Evolutionary conservation across 2,329 filamentous ascomycete species (phyloP), one percentile per base, ranked within the genome.

Genomic region (Beauveria rudraprayagi): DNA sequence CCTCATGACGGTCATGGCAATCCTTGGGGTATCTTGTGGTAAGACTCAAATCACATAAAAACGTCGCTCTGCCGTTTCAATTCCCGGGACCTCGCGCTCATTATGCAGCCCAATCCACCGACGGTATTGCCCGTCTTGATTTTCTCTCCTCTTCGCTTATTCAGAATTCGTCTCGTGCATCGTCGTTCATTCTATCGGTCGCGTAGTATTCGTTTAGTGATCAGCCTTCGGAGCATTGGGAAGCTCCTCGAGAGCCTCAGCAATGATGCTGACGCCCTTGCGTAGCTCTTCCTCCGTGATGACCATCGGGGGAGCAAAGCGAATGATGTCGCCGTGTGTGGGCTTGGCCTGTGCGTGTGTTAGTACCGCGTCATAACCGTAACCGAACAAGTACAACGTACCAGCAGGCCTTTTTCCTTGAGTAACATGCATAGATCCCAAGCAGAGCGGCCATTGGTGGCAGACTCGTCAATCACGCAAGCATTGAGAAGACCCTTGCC

Each of bases 281-380:
- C 86, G 82, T 66, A 99, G 88, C 77, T 99, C 86, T 63, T 88
- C 83, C 70, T 97, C 92, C 28, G 88, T 92, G 70, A 99, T 97
- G 66, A 99, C 92, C 60, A 99, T 80, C 22, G 94, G 94, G 52
- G 94, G 94, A n/a, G 94, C 94, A 64, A 99, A 88, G 62, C 94
- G 90, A 73, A 99, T 99, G 74, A 99, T 97, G 76, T 97, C 97
- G 71, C 96, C 88, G 76, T 99, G 94, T 7, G 94, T 99, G 34
- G 94, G 94, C 83, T 99, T 99, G 69, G 94, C 94, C 91, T 96
- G 73, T 70, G 63, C 24, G 34, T 61, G 61, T 72, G 70, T 66
- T 43, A 61, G 40, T 55, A 61, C 43, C 28, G 3, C 19, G 10
- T 50, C 7, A 11, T 6, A 48, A 24, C 5, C 16, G 8, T 17